Base-by-base conservation (phyloP, 352 stramenopile species). In the Pythium folliculosum region DNA sequence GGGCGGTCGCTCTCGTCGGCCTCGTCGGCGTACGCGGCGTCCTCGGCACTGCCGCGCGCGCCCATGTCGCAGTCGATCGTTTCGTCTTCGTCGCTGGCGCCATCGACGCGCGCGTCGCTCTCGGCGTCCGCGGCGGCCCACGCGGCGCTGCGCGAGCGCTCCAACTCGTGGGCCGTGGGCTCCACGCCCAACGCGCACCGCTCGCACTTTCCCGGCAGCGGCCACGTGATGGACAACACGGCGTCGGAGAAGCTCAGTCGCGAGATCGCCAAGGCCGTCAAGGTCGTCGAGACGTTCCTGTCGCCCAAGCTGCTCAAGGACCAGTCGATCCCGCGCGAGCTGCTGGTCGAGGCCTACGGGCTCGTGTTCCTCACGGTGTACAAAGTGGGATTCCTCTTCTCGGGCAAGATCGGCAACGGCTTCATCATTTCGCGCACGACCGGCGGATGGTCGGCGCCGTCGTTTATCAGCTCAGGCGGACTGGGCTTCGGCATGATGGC, bases 401-500 rank as follows among this genome's bases (percentile, higher is more conserved):
- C 85, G 27, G 85, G 82, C 54, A 93, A 93, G 62, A 75, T 88
- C 54, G 85, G 85, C 57, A 93, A 80, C 35, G 85, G 85, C 1
- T 93, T 93, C 69, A 63, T 93, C 55, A 89, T 93, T 55, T 87
- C 85, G 9, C 80, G 83, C 49, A 93, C 85, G 9, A 76, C 81
- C 19, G 75, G 75, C 30, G 85, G 85, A 22, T 93, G 85, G 85
- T 93, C 85, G 17, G 81, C 85, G 55, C 85, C 85, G 27, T 86
- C 78, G 17, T 93, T 93, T 63, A 58, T 93, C 17, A 83, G 71
- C 44, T 91, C 80, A 1, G 85, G 82, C 25, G 85, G 85, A 9
- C 66, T 93, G 56, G 85, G 85, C 7, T 93, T 93, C 64, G 85
- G 85, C 7, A 93, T 93, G 82, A 93, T 93, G 82, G 85, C 82